phyloP scores from a whole-genome alignment of 2,329 filamentous ascomycete species.

The Blumeria hordei region DNA sequence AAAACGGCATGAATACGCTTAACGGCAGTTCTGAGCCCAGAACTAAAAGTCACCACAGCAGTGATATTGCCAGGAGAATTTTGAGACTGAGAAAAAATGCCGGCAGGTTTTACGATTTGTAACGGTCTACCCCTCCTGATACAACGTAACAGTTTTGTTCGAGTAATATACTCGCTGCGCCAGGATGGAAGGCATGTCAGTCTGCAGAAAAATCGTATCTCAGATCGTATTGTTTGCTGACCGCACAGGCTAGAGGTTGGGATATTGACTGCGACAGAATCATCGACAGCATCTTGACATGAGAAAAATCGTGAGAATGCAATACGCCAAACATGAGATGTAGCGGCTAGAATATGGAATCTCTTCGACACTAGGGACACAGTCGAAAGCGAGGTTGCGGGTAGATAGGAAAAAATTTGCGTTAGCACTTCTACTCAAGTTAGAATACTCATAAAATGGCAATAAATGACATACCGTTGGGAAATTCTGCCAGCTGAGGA shows the following conservation, averaged over 20 bases:
- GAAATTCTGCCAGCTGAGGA: constrained; percentile 28
- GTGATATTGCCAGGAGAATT: constrained; percentile 32
- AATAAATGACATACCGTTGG: constrained; percentile 42
- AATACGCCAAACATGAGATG: constrained; percentile 79
- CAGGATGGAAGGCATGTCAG: constrained; percentile 72
- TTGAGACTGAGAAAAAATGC: constrained; percentile 23
- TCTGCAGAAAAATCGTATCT: constrained; percentile 58
- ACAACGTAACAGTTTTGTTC: constrained; percentile 63
- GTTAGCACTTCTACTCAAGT: constrained; percentile 56
- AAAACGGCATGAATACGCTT: constrained; percentile 64
- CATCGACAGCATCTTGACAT: constrained; percentile 33
- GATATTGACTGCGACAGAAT: constrained; percentile 9
- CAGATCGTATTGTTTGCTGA: constrained; percentile 20
- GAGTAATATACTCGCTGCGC: constrained; percentile 83
- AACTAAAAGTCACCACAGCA: constrained; percentile 66
- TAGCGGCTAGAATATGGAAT: constrained; percentile 70
- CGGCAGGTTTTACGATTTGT: constrained; percentile 21
- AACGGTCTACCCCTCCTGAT: constrained; percentile 60
- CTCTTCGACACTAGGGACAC: constrained; percentile 71
- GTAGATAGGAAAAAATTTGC: constrained; percentile 72
- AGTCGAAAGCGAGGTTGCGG: constrained; percentile 58
- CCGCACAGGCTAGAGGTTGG: constrained; percentile 11
- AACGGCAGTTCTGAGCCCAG: constrained; percentile 55
- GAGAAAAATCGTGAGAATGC: constrained; percentile 84
- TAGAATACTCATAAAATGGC: background rate